Percentiles rank a stretch among this genome's conserved stretches.
These are phyloP conservation scores for Trichoderma cornu-damae DNA, from an alignment of 2,329 filamentous ascomycete genomes.

Conservation along the genomic window DNA sequence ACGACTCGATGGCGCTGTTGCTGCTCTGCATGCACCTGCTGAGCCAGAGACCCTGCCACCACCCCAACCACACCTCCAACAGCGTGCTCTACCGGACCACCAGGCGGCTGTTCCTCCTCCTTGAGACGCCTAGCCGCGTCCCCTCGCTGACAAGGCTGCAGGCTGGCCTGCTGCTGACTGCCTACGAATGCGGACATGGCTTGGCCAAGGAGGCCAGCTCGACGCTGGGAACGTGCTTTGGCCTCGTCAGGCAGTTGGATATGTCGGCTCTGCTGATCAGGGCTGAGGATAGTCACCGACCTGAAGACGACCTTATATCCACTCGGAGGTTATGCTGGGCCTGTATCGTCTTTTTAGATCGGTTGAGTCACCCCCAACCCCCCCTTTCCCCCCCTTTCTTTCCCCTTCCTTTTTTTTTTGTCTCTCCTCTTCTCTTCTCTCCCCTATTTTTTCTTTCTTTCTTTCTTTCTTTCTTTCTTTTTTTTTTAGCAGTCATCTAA, in stretches of 20 bases:
- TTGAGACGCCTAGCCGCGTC: not conserved
- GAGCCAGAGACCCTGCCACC: not conserved
- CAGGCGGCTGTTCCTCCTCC: conserved; percentile 1
- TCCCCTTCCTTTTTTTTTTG: not conserved
- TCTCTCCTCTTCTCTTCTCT: too few relatives aligned
- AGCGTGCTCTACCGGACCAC: not conserved
- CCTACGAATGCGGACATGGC: conserved; percentile 13
- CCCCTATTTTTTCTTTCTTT: not conserved
- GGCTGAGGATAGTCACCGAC: too few relatives aligned
- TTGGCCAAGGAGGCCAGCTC: not conserved
- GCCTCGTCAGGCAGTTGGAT: conserved; percentile 1
- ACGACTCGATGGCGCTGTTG: not conserved
- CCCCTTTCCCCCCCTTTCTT: not conserved
- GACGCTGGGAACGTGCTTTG: conserved; percentile 6
- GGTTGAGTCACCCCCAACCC: not conserved
- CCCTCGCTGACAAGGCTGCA: not conserved
- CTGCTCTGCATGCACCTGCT: conserved; percentile 10
- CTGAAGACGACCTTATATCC: not conserved
- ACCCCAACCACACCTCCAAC: conserved; percentile 5
- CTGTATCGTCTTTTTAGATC: conserved; percentile 5
- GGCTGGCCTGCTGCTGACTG: not conserved
- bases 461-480: not conserved
- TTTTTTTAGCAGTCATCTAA: not conserved
- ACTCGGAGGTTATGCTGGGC: not conserved
- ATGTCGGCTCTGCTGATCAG: not conserved